Evolutionary conservation across 2,329 filamentous ascomycete species (phyloP).

Genomic region (Diaporthe sp.): DNA sequence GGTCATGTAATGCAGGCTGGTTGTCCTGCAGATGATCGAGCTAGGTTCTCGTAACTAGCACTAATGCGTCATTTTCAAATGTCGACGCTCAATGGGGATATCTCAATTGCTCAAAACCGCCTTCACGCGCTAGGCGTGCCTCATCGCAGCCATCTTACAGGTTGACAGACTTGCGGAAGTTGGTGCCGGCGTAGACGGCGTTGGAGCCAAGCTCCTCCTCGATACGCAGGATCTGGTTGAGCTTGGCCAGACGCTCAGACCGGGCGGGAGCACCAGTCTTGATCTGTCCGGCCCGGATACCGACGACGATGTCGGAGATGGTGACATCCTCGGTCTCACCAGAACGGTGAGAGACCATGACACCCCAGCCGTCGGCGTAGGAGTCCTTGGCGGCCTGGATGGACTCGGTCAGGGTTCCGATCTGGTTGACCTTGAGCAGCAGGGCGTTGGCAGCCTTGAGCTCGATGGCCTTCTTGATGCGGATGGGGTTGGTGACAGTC

Average conservation of each 20-base stretch:
- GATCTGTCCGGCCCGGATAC: slow-evolving; percentile 97
- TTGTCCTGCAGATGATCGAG: slow-evolving; percentile 32
- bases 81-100: slow-evolving; percentile 31
- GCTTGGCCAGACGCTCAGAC: slow-evolving; percentile 98
- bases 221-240: slow-evolving; percentile 99
- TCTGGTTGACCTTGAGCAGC: slow-evolving; percentile 99
- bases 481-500: slow-evolving; percentile 98
- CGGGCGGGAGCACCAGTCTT: slow-evolving; percentile 97
- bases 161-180: slow-evolving; percentile 93
- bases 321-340: slow-evolving; percentile 99
- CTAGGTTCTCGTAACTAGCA: slow-evolving; percentile 31
- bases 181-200: slow-evolving; percentile 90
- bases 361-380: slow-evolving; percentile 94
- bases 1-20: slow-evolving; percentile 33
- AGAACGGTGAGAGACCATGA: slow-evolving; percentile 99
- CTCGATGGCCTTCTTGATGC: slow-evolving; percentile 99
- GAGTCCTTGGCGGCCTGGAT: slow-evolving; percentile 99
- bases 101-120: slow-evolving; percentile 17
- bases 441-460: slow-evolving; percentile 99
- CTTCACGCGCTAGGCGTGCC: slow-evolving; percentile 1
- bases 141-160: slow-evolving; percentile 70
- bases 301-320: slow-evolving; percentile 97
- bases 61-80: slow-evolving; percentile 34
- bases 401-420: slow-evolving; percentile 97
- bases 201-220: slow-evolving; percentile 97